phyloP scores from a whole-genome alignment of 306 rosid genomes.

The Rubus idaeus region DNA sequence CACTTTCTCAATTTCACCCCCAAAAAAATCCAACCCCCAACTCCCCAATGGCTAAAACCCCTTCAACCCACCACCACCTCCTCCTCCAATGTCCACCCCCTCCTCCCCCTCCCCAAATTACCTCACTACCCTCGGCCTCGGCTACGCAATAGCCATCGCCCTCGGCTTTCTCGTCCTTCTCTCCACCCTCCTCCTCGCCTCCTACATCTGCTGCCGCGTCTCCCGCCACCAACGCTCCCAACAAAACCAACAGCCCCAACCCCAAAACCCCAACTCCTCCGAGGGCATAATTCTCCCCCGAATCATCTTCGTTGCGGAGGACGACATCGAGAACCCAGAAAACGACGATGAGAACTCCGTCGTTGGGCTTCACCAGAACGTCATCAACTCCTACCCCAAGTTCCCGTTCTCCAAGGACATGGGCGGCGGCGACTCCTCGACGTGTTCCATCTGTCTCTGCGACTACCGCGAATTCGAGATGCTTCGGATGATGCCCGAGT shows the following conservation, averaged over 20 bases:
- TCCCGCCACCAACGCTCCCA: conserved; percentile 33
- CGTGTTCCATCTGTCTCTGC: conserved; percentile 83
- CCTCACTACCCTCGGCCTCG: conserved; percentile 61
- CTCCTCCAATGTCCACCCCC: conserved; percentile 39
- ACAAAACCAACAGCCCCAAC: neutral
- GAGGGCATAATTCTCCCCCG: conserved; percentile 71
- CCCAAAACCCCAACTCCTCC: conserved; percentile 9
- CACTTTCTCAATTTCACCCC: conserved; percentile 36
- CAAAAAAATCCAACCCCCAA: conserved; percentile 29
- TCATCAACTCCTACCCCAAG: conserved; percentile 81
- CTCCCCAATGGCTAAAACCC: conserved; percentile 61
- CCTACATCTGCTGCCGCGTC: conserved; percentile 53
- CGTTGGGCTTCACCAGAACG: conserved; percentile 56
- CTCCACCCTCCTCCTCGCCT: conserved; percentile 50
- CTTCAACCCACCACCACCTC: conserved; percentile 2
- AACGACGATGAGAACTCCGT: conserved; percentile 32
- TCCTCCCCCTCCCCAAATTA: conserved; percentile 30
- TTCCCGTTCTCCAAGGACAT: conserved; percentile 41
- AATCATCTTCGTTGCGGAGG: conserved; percentile 77
- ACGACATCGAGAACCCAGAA: conserved; percentile 37
- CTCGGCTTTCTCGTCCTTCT: conserved; percentile 65
- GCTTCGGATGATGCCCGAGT: conserved; percentile 97
- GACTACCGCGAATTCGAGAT: conserved; percentile 82
- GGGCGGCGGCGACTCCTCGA: conserved; percentile 15
- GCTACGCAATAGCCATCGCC: conserved; percentile 76